Evolutionary conservation across 345 rosid species (phyloP).

Genomic region (Citrus australasica): DNA sequence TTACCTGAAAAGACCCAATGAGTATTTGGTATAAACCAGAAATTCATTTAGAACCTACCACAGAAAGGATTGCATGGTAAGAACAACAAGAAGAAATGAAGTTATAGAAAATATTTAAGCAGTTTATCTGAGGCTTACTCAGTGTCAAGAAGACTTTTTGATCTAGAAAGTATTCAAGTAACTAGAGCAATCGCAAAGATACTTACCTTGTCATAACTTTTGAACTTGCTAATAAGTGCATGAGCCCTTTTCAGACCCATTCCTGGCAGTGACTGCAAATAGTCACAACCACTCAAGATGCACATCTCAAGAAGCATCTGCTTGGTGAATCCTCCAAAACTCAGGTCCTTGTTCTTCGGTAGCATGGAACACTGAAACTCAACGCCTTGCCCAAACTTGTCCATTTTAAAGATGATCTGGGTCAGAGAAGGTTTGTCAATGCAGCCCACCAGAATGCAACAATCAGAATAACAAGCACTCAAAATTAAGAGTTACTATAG

Average conservation of each 20-base stretch:
- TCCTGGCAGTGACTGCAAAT: slow-evolving; percentile 87
- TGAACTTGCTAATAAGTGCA: slow-evolving; percentile 75
- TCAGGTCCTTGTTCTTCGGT: slow-evolving; percentile 58
- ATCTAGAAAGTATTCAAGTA: slow-evolving; percentile 2
- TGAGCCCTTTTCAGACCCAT: slow-evolving; percentile 96
- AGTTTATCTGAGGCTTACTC: neutral
- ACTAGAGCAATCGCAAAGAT: neutral
- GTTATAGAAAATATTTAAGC: slow-evolving; percentile 1
- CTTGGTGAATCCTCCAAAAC: slow-evolving; percentile 67
- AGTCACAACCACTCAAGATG: slow-evolving; percentile 97
- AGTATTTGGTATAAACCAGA: neutral
- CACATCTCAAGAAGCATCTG: slow-evolving; percentile 97
- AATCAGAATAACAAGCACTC: neutral
- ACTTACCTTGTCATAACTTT: slow-evolving; percentile 71
- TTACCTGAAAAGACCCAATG: slow-evolving; percentile 48
- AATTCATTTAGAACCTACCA: too few relatives aligned
- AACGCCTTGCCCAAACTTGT: slow-evolving; percentile 90
- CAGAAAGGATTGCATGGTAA: too few relatives aligned
- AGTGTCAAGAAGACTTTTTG: neutral
- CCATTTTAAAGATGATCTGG: slow-evolving; percentile 93
- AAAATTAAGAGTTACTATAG: neutral
- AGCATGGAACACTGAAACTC: slow-evolving; percentile 74
- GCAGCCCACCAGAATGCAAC: neutral
- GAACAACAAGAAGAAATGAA: neutral
- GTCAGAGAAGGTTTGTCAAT: neutral